Conservation (phyloP, 2,329 filamentous ascomycete genomes). For the Epicoccum nigrum region DNA sequence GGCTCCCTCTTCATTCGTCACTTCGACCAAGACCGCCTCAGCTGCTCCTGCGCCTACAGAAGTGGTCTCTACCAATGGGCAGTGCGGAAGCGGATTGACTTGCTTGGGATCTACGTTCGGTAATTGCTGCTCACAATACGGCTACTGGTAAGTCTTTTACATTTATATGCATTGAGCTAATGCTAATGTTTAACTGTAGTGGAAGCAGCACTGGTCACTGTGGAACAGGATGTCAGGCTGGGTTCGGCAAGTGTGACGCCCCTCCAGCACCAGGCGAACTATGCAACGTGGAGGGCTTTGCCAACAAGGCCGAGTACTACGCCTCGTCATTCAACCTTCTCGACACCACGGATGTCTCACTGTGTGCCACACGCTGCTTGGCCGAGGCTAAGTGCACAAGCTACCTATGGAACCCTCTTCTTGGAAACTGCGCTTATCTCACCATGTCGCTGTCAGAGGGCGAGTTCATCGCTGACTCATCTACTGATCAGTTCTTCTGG, state of each 20-base stretch:
- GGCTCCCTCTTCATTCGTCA: constrained; percentile 9
- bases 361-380: constrained; percentile 19
- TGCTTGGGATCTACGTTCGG: constrained; percentile 13
- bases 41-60: constrained; percentile 4
- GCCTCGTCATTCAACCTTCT: constrained; percentile 25
- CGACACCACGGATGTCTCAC: constrained; percentile 14
- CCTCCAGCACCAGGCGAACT: constrained; percentile 8
- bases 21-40: constrained; percentile 9
- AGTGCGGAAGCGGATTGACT: constrained; percentile 10
- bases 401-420: constrained; percentile 19
- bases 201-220: constrained; percentile 26
- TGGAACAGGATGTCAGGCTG: constrained; percentile 30
- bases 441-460: constrained; percentile 5
- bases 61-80: constrained; percentile 3
- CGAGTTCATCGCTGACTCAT: constrained; percentile 13
- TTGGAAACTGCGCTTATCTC: constrained; percentile 16
- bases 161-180: too few species aligned
- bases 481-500: constrained; percentile 16
- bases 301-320: constrained; percentile 21
- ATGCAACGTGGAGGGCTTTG: constrained; percentile 21
- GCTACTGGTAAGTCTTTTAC: constrained; percentile 10
- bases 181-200: not conserved
- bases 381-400: constrained; percentile 19
- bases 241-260: constrained; percentile 16
- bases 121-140: constrained; percentile 16